Conservation (phyloP, 2,329 filamentous ascomycete genomes). For the Cordyceps fumosorosea region DNA sequence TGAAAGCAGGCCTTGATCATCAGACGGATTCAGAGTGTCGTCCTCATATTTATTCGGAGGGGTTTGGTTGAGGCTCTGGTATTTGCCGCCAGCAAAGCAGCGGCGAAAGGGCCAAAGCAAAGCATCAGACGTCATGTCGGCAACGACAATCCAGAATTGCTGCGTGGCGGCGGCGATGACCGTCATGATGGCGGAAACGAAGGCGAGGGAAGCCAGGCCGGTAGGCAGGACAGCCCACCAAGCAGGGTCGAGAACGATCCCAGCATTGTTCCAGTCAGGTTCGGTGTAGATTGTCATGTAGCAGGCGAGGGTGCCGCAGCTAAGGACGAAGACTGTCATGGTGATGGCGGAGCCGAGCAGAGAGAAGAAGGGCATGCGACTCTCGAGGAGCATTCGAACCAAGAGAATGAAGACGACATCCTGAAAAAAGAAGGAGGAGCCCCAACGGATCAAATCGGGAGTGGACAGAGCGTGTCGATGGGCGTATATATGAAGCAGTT, state of each 20-base stretch:
- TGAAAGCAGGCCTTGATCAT: background rate
- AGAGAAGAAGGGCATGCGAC: conserved; percentile 1
- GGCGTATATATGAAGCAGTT: conserved; percentile 10
- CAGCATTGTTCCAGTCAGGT: conserved; percentile 12
- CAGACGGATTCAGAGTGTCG: conserved; percentile 1
- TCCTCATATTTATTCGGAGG: conserved; percentile 8
- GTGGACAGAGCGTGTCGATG: conserved; percentile 8
- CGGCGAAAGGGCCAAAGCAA: conserved; percentile 5
- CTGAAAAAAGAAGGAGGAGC: conserved; percentile 11
- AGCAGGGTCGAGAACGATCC: conserved; percentile 12
- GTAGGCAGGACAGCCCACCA: conserved; percentile 13
- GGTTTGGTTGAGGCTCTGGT: background rate
- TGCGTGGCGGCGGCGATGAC: conserved; percentile 8
- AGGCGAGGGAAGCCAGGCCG: conserved; percentile 9
- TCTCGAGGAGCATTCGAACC: conserved; percentile 7
- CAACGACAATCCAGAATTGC: conserved; percentile 9
- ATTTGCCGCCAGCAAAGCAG: background rate
- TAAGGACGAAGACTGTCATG: conserved; percentile 39
- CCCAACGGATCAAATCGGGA: conserved; percentile 6
- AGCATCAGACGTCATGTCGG: conserved; percentile 10
- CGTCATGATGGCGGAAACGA: conserved; percentile 5
- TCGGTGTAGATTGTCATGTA: conserved; percentile 13
- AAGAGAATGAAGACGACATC: conserved; percentile 12
- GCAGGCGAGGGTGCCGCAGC: conserved; percentile 12
- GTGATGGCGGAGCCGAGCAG: conserved; percentile 6